Percentiles rank a stretch among this genome's conserved stretches.
Conservation (phyloP, 1,139 yeast genomes). For the Yamadazyma songkhlaensis region DNA sequence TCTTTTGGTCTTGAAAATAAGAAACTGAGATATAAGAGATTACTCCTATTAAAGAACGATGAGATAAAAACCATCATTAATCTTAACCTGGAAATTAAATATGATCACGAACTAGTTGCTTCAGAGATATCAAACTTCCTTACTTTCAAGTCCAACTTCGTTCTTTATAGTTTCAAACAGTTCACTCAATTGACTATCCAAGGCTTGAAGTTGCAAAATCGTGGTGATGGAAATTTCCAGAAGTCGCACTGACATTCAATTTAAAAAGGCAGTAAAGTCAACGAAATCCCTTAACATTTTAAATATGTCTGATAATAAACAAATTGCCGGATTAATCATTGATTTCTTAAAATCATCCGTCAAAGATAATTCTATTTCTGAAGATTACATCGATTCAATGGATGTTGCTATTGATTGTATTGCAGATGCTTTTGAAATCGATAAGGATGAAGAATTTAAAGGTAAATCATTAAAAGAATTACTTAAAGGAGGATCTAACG, state of each 20-base stretch:
- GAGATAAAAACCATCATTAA: conserved; percentile 31
- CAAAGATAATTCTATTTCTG: conserved; percentile 60
- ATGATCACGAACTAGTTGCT: conserved; percentile 59
- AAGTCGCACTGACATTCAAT: background rate
- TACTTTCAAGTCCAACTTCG: conserved; percentile 43
- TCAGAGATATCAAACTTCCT: conserved; percentile 60
- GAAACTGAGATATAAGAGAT: conserved; percentile 30
- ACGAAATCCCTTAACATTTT: background rate
- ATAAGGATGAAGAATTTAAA: conserved; percentile 41
- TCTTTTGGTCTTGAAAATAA: conserved; percentile 37
- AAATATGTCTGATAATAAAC: conserved; percentile 43
- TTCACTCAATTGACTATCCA: conserved; percentile 17
- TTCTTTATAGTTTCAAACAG: conserved; percentile 34
- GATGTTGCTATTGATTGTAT: conserved; percentile 95
- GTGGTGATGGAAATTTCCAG: conserved; percentile 3
- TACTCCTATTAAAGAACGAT: conserved; percentile 30
- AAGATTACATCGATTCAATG: conserved; percentile 85
- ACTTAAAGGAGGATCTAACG: conserved; percentile 21
- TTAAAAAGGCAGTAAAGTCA: background rate
- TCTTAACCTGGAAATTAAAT: conserved; percentile 37
- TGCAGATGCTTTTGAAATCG: conserved; percentile 79
- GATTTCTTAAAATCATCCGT: conserved; percentile 66
- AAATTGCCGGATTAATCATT: conserved; percentile 73
- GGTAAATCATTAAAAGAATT: conserved; percentile 52
- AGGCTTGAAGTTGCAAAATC: conserved; percentile 3